Evolutionary conservation across 768 basidiomycete species (phyloP), one percentile per base, ranked within the genome.

Genomic region (Calocybe indica): DNA sequence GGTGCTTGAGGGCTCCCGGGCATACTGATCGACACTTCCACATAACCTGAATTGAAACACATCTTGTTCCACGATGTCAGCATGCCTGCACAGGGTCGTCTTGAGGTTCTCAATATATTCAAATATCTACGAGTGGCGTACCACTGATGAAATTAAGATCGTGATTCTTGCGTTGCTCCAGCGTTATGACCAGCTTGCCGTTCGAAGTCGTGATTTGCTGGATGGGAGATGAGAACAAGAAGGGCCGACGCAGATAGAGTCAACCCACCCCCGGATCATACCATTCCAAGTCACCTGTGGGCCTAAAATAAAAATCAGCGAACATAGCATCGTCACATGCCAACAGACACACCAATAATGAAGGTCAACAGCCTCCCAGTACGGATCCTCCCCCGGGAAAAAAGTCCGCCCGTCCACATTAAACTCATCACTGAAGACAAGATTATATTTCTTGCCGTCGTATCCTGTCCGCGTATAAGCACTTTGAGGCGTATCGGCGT

Each of bases 1-100:
- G 85, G 78, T 11, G 74, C 71, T 36, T 58, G 53, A 1, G 76
- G 68, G 8, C 69, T 63, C 5, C 88, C 90, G 12, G 90, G 88
- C 55, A 91, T 61, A 60, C 85, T 88, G 13, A 91, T 56, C n/a
- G 74, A 78, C 2, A 85, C 80, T 66, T 96, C 96, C 48, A 97
- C 71, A 60, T 93, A 92, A 2, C 91, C 92, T 0, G 91, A 92
- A 11, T 83, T 94, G 67, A 93, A 96, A 68, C 94, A 98, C 46
- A 96, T 66, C 66, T 96, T 91, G 67, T 96, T 95, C 93, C 94
- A 96, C 9, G 83, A 78, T 55, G 86, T 82, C 7, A 93, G 45
- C 83, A 85, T 85, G 34, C 80, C 82, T 77, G 49, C 34, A 41
- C 13, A 43, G 15, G 38, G 13, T 3, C 4, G 22, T 22, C 22